Base-by-base conservation (phyloP, 2,329 filamentous ascomycete genomes). In the Capronia epimyces region DNA sequence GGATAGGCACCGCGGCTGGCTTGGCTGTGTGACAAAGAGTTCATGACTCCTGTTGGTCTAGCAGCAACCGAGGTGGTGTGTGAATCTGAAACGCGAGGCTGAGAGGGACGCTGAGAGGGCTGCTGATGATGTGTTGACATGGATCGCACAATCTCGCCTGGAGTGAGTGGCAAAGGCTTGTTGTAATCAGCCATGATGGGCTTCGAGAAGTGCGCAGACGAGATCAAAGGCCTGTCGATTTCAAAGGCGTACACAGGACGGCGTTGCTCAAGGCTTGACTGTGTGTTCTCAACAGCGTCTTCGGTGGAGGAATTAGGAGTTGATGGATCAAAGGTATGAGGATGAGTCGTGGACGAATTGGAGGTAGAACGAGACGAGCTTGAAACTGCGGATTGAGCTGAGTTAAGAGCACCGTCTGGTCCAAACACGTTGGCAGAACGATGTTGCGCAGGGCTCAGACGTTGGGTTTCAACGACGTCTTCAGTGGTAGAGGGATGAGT, bases 121-220 rank as follows among this genome's bases (percentile, higher is more conserved):
- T 47, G 24, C 9, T 16, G 21, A 27, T 45, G 10, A 13, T 36
- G 31, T 32, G 39, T 16, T 20, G 39, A 44, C 10, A 47, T 20
- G 15, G 49, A 43, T 16, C 31, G 47, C 4, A 49, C 46, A 25
- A 49, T 34, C 12, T 57, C 56, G 20, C 27, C 42, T 21, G 58
- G 58, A 21, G 45, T 58, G 7, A 58, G 46, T 9, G 58, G 58
- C 15, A 58, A 36, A 25, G 58, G 54, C 40, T 60, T 60, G 47
- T 59, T 57, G 37, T 20, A 29, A 25, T 57, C 40, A 18, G 49
- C 22, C 18, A 34, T 34, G 12, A 10, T 34, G 5, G 15, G 10
- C 15, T 34, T 34, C 5, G 13, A 10, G 31, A 34, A 34, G 8
- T n/a, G 31, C 31, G 13, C 5, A 13, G 31, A 34, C 12, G 6